phyloP scores from a whole-genome alignment of 2,329 filamentous ascomycete genomes.

The Cladophialophora psammophila region DNA sequence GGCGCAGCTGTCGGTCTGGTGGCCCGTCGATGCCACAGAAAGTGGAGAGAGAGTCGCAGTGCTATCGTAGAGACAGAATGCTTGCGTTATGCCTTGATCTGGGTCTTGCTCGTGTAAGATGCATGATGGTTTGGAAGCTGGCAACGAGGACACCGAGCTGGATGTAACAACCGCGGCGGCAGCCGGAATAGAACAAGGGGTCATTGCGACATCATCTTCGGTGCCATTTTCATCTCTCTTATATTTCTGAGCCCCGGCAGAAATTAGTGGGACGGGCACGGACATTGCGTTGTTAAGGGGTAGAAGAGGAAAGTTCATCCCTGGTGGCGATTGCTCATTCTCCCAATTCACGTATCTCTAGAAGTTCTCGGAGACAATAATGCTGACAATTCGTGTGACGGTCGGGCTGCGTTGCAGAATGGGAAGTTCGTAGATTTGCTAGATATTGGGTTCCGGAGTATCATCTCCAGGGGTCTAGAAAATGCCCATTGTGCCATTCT shows the following conservation, averaged over 20 bases:
- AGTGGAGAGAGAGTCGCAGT: slow-evolving; percentile 11
- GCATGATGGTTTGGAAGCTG: slow-evolving; percentile 3
- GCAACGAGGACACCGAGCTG: not conserved
- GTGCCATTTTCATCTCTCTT: slow-evolving; percentile 1
- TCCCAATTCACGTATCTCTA: slow-evolving; percentile 2
- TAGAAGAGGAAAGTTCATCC: slow-evolving; percentile 1
- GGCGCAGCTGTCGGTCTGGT: not conserved
- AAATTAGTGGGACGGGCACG: not conserved
- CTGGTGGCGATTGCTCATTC: slow-evolving; percentile 6
- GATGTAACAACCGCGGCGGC: not conserved
- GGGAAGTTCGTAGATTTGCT: not conserved
- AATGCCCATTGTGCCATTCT: not conserved
- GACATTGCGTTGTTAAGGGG: not conserved
- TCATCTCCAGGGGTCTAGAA: slow-evolving; percentile 5
- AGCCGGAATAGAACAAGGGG: not conserved
- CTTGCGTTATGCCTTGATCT: slow-evolving; percentile 10
- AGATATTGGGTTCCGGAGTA: slow-evolving; percentile 5
- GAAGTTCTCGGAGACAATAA: not conserved
- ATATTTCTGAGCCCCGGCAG: not conserved
- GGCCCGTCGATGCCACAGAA: slow-evolving; percentile 3
- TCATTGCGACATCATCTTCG: not conserved
- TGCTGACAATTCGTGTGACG: slow-evolving; percentile 4
- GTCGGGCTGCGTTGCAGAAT: slow-evolving; percentile 1
- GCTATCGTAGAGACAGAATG: slow-evolving; percentile 6
- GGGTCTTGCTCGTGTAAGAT: slow-evolving; percentile 6